These are phyloP conservation scores for Didymella sp. DNA, from an alignment of 2,329 filamentous ascomycete species.

Conservation along the genomic window DNA sequence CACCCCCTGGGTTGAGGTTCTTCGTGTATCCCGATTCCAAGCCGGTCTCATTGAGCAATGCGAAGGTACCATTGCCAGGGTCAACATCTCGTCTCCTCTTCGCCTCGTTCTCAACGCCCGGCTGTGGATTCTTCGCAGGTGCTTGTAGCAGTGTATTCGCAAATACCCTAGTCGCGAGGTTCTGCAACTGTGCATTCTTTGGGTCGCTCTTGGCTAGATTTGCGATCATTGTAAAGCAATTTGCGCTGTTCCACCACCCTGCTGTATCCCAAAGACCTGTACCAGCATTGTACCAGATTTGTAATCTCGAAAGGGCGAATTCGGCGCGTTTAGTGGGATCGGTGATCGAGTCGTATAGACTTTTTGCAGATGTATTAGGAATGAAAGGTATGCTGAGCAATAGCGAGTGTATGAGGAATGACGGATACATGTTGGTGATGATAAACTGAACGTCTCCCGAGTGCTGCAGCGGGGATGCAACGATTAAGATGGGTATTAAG, in stretches of 20 bases:
- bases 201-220: constrained; percentile 56
- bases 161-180: constrained; percentile 52
- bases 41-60: constrained; percentile 13
- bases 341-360: constrained; percentile 16
- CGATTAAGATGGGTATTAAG: background rate
- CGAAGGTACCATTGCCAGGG: constrained; percentile 17
- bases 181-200: constrained; percentile 40
- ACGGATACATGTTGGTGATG: constrained; percentile 26
- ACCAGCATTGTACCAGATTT: constrained; percentile 66
- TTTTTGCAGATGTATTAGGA: constrained; percentile 35
- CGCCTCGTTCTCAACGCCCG: constrained; percentile 29
- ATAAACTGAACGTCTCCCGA: background rate
- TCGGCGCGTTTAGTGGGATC: constrained; percentile 36
- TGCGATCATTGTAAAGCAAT: constrained; percentile 67
- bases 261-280: constrained; percentile 69
- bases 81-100: constrained; percentile 15
- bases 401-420: constrained; percentile 19
- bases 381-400: constrained; percentile 23
- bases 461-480: background rate
- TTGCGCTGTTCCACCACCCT: constrained; percentile 79
- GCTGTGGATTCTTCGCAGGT: constrained; percentile 41
- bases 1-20: constrained; percentile 20
- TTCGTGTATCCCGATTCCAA: constrained; percentile 34
- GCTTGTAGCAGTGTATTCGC: constrained; percentile 52
- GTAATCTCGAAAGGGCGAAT: constrained; percentile 56